Evolutionary conservation across 306 rosid species (phyloP), one percentile per base, ranked within the genome.

Genomic region (Vicia sativa): DNA sequence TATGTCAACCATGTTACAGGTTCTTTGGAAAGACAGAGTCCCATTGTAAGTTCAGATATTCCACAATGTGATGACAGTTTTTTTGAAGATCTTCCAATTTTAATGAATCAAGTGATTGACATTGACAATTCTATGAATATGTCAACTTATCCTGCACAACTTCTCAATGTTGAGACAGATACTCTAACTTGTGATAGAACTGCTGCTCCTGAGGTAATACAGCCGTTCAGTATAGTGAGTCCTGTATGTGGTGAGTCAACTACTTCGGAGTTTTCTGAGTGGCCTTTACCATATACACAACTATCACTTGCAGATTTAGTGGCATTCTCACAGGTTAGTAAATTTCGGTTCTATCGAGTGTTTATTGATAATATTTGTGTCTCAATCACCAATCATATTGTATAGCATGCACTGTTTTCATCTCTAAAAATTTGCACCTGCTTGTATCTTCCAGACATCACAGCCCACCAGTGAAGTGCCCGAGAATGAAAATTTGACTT

Each of bases 281-380:
- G 67, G 44, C 28, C 49, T 53, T 61, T 72, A 65, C 60, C 78
- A 14, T 70, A 35, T 45, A 52, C 41, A 45, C 75, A 76, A 50
- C 63, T 57, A 62, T 48, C 69, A n/a, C 42, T 44, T 39, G 53
- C 52, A 15, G 58, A 71, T 56, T 65, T 71, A 15, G 34, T 5
- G 23, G 14, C 63, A 19, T 63, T 77, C 48, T 49, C 68, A 54
- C 78, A 71, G 84, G 80, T 76, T 71, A 25, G 74, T 80, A 48
- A 57, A 44, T 50, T 23, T 65, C 41, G 55, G 28, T 26, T 61
- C 37, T 55, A 21, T 21, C 5, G 4, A 34, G 19, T 65, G 68
- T 76, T 80, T 62, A 60, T 65, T 50, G 37, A 65, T 74, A 9
- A 49, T 19, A 18, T 63, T 25, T 55, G 58, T 4, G 38, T 56